Percentiles rank a stretch among this genome's conserved stretches.
These are phyloP conservation scores for Xerocomus minutiporus DNA, from an alignment of 1,284 basidiomycete genomes.

Conservation along the genomic window DNA sequence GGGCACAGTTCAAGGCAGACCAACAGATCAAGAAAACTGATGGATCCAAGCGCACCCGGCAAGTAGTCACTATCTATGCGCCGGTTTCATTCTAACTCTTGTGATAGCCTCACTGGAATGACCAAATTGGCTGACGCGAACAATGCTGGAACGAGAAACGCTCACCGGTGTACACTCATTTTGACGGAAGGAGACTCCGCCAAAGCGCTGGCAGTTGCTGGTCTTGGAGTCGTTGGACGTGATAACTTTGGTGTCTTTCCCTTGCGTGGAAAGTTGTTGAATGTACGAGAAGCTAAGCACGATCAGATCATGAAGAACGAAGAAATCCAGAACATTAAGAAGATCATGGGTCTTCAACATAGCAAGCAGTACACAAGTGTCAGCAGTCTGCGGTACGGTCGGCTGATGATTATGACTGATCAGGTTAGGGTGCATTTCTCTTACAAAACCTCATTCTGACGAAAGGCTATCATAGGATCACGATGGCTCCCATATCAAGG, in stretches of 20 bases:
- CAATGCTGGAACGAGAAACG: constrained; percentile 87
- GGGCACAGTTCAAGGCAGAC: constrained; percentile 97
- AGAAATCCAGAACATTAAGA: constrained; percentile 96
- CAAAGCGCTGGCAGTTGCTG: constrained; percentile 93
- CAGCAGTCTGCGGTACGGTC: constrained; percentile 84
- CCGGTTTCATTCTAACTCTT: constrained; percentile 3
- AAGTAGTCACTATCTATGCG: constrained; percentile 20
- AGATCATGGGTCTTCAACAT: constrained; percentile 95
- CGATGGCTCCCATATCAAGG: constrained; percentile 99
- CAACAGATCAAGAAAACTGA: constrained; percentile 96
- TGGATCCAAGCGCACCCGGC: constrained; percentile 88
- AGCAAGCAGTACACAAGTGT: constrained; percentile 81
- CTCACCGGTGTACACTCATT: constrained; percentile 88
- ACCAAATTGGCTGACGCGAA: constrained; percentile 97
- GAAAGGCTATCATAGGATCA: constrained; percentile 68
- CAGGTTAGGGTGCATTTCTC: constrained; percentile 54
- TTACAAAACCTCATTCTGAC: constrained; percentile 8
- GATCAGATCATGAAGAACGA: constrained; percentile 98
- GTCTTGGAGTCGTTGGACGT: constrained; percentile 90
- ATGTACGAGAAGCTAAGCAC: constrained; percentile 95
- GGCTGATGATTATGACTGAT: constrained; percentile 99
- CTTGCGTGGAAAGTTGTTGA: constrained; percentile 93
- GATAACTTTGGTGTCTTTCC: constrained; percentile 99
- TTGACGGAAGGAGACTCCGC: constrained; percentile 99
- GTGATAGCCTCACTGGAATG: constrained; percentile 77